Conservation (phyloP, 1,284 basidiomycete genomes). For the Microbotryum violaceum region DNA sequence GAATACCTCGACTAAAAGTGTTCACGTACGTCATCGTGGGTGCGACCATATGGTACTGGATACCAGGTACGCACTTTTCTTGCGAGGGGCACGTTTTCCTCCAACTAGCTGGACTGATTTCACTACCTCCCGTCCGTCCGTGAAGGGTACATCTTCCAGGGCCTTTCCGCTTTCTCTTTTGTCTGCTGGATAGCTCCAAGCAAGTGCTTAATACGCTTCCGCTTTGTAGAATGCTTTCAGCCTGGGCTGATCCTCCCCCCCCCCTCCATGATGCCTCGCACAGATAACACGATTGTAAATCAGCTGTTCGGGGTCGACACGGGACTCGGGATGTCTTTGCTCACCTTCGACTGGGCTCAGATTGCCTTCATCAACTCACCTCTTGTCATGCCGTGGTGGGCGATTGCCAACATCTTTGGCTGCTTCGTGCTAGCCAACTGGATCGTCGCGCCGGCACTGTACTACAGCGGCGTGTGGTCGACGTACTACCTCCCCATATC, state of each 20-base stretch:
- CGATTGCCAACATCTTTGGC: constrained; percentile 76
- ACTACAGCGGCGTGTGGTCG: constrained; percentile 75
- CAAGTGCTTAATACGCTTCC: constrained; percentile 16
- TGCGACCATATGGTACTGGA: constrained; percentile 74
- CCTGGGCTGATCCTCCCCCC: no score
- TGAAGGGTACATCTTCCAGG: constrained; percentile 77
- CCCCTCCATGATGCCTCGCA: neutral
- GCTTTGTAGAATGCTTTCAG: no score
- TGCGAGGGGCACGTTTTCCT: constrained; percentile 63
- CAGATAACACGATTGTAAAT: constrained; percentile 69
- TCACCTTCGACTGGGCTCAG: constrained; percentile 95
- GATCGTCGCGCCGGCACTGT: constrained; percentile 77
- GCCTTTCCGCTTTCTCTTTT: constrained; percentile 78
- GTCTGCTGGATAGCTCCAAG: constrained; percentile 85
- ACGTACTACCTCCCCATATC: constrained; percentile 73
- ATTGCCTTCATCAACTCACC: constrained; percentile 86
- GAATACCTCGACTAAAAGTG: constrained; percentile 69
- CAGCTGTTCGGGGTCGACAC: constrained; percentile 79
- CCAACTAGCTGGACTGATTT: neutral
- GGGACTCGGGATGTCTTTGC: constrained; percentile 66
- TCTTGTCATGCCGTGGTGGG: constrained; percentile 95
- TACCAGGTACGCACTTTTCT: constrained; percentile 62
- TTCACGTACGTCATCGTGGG: constrained; percentile 58
- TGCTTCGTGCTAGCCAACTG: constrained; percentile 88
- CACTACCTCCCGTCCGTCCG: constrained; percentile 45